Conservation (phyloP, 106 monocot species). For the Acorus calamus region DNA sequence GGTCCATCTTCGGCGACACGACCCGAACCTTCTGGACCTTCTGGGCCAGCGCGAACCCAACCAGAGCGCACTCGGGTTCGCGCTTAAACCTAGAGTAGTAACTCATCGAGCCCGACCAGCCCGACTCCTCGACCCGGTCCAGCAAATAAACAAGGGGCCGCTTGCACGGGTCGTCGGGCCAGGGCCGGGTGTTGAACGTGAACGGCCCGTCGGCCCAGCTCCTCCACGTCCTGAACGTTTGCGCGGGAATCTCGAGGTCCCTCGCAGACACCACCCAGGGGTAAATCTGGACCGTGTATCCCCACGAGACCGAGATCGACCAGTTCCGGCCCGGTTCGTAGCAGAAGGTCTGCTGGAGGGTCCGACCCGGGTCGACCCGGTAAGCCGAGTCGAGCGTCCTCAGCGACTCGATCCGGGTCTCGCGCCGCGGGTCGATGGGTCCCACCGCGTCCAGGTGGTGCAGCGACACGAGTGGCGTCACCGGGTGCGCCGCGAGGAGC, state of each 20-base stretch:
- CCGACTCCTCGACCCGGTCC: slow-evolving; percentile 10
- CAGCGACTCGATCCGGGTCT: slow-evolving; percentile 32
- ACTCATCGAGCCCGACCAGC: neutral
- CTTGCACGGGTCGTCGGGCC: slow-evolving; percentile 17
- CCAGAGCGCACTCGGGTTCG: neutral
- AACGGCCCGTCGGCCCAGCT: slow-evolving; percentile 48
- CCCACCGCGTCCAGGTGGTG: slow-evolving; percentile 68
- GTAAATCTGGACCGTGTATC: slow-evolving; percentile 70
- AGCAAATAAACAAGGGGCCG: slow-evolving; percentile 44
- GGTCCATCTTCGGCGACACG: slow-evolving; percentile 41
- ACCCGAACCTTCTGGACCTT: slow-evolving; percentile 38
- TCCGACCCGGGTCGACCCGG: slow-evolving; percentile 41
- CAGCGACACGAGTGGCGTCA: slow-evolving; percentile 66
- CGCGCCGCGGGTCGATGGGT: slow-evolving; percentile 28
- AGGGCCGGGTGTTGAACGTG: slow-evolving; percentile 54
- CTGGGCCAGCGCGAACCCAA: slow-evolving; percentile 19
- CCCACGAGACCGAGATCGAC: slow-evolving; percentile 86
- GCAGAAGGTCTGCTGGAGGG: slow-evolving; percentile 64
- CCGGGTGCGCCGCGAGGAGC: slow-evolving; percentile 76
- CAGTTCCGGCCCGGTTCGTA: slow-evolving; percentile 36
- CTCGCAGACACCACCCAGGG: slow-evolving; percentile 23
- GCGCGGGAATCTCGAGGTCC: slow-evolving; percentile 35
- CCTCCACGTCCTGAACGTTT: slow-evolving; percentile 71
- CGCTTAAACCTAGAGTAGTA: slow-evolving; percentile 14
- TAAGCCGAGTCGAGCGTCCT: slow-evolving; percentile 28